Base-by-base conservation (phyloP, 148 eudicot species). In the Rheum nobile region DNA sequence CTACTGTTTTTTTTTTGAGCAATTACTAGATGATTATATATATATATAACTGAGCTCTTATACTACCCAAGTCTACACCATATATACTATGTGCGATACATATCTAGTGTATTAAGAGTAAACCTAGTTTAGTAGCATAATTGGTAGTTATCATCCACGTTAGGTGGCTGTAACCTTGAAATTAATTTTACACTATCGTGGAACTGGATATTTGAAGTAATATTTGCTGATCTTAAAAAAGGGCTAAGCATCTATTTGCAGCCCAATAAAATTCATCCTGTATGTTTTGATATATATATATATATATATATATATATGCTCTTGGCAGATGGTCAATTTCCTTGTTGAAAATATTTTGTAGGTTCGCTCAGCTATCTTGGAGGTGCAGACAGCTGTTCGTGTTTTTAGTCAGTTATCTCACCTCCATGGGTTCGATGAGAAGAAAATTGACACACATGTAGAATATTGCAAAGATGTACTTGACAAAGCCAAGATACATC, bases 401-500 rank as follows among this genome's bases (percentile, higher is more conserved):
- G 69, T 95, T 54, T 95, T 95, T 86, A 87, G 93, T 81, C 88
- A 90, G 76, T 81, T 95, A 65, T 89, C 98, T 72, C 91, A 95
- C 19, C 85, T 84, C 75, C 98, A 95, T 78, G 97, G 97, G 71
- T 91, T 95, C 81, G 98, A 95, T 72, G 97, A 91, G 85, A 95
- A 91, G 84, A 95, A 91, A 85, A 88, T 95, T 73, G 98, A 90
- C 37, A 95, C 98, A 71, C 98, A 95, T 84, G 93, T 95, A 75
- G 88, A 85, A 75, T 95, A 95, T 72, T 95, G 98, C 85, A 86
- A 95, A 79, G 93, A 88, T 84, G 86, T 95, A 78, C 86, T 91
- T 57, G 90, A 85, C 31, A 92, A 86, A 80, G 97, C 97, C 46
- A 90, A 85, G 80, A 88, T 91, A 75, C 96, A 95, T 76, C 82